Evolutionary conservation across 1,139 yeast species (phyloP), one percentile per base, ranked within the genome.

Genomic region (Diutina siamensis): DNA sequence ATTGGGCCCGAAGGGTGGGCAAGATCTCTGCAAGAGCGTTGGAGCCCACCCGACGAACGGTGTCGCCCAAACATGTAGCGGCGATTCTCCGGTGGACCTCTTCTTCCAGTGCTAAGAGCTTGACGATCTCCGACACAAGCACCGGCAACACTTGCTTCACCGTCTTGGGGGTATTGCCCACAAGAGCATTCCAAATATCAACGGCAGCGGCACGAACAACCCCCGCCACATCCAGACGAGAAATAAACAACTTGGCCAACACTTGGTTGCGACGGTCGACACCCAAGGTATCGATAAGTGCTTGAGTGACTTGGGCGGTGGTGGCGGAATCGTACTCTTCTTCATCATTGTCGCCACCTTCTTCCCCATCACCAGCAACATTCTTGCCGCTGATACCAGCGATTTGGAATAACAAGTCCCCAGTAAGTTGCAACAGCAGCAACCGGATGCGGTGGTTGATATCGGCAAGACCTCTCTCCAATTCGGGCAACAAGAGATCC

Each of bases 111-210:
- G 97, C 95, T 61, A 92, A 72, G 57, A 87, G 78, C 53, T 81
- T 78, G 50, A 94, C 87, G 57, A 94, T 80, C 54, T 86, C 75
- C 49, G 76, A 76, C 3, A 94, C 85, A 52, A 94, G 77, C 7
- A 88, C 72, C 35, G 97, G 95, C 54, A 94, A 66, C 49, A 92
- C 85, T 60, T 89, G 97, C 68, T 86, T 92, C 47, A 92, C 83
- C n/a, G 96, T 87, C 62, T 84, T 80, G 44, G 98, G 98, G 34
- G 98, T 92, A 60, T 92, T 92, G 47, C 95, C 84, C 47, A 94
- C 97, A 62, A 94, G 72, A 0, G 95, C 88, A 66, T 89, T 89
- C 99, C 99, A 94, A 46, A 94, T 89, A 56, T 92, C 97, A 51
- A 87, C 78, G n/a, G 97, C 81, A 40, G 95, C 86, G 53, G 79